Percentiles rank a stretch among this genome's conserved stretches.
Evolutionary conservation across 2,329 filamentous ascomycete genomes (phyloP).

Genomic region (Aureobasidium melanogenum): DNA sequence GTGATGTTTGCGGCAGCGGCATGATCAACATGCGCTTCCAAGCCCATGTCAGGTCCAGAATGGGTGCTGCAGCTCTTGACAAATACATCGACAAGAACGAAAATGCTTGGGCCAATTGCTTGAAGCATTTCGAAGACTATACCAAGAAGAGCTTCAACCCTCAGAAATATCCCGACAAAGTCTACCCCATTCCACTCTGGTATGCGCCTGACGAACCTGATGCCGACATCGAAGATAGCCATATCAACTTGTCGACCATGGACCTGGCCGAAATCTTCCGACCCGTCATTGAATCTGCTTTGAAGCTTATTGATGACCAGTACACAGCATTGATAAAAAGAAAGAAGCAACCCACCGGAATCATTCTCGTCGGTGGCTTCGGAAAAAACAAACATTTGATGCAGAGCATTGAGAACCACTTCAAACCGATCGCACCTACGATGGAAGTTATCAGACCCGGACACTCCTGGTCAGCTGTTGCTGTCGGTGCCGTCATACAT

Average conservation of each 20-base stretch:
- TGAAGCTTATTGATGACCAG: slow-evolving; percentile 35
- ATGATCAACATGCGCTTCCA: slow-evolving; percentile 77
- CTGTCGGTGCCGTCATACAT: slow-evolving; percentile 65
- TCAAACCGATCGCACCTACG: slow-evolving; percentile 34
- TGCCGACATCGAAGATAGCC: slow-evolving; percentile 65
- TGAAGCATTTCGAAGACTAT: slow-evolving; percentile 75
- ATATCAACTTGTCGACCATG: slow-evolving; percentile 62
- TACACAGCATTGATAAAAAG: slow-evolving; percentile 32
- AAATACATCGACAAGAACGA: slow-evolving; percentile 70
- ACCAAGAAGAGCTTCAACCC: slow-evolving; percentile 72
- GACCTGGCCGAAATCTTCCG: slow-evolving; percentile 54
- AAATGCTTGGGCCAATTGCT: slow-evolving; percentile 64
- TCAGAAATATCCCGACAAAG: neutral
- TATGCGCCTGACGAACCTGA: slow-evolving; percentile 48
- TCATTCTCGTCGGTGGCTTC: slow-evolving; percentile 73
- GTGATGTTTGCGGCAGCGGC: slow-evolving; percentile 67
- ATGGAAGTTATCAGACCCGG: slow-evolving; percentile 69
- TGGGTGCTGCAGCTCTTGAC: slow-evolving; percentile 57
- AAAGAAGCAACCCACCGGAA: slow-evolving; percentile 45
- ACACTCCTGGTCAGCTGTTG: slow-evolving; percentile 71
- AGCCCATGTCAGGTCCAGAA: slow-evolving; percentile 60
- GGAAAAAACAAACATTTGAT: slow-evolving; percentile 65
- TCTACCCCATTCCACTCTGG: slow-evolving; percentile 32
- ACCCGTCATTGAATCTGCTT: slow-evolving; percentile 54
- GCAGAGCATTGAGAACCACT: slow-evolving; percentile 60